Evolutionary conservation across 2,329 filamentous ascomycete species (phyloP).

Genomic region (Ceratocystis ficicola): DNA sequence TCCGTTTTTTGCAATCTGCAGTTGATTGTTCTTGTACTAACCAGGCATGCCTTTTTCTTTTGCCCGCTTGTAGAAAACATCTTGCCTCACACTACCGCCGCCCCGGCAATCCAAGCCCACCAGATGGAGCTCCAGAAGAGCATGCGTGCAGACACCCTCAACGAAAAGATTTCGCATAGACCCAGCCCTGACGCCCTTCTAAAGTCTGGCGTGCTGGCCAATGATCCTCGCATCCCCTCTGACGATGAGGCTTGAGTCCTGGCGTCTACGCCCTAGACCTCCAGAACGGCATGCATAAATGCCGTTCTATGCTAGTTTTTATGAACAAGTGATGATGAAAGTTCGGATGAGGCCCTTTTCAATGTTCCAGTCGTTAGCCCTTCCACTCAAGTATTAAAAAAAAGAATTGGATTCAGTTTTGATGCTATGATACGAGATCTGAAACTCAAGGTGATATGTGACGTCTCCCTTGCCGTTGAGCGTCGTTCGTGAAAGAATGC

Average conservation of each 20-base stretch:
- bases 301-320: not conserved
- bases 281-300: not conserved
- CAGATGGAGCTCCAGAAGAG: conserved; percentile 76
- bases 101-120: conserved; percentile 65
- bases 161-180: conserved; percentile 71
- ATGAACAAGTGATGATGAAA: not conserved
- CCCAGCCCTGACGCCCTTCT: conserved; percentile 66
- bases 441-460: not conserved
- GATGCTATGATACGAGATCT: not conserved
- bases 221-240: conserved; percentile 49
- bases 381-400: conserved; percentile 6
- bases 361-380: conserved; percentile 10
- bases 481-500: too few species aligned
- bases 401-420: not conserved
- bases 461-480: too few species aligned
- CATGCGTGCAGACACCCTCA: conserved; percentile 76
- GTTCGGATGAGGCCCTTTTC: not conserved
- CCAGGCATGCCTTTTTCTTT: not conserved
- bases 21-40: not conserved
- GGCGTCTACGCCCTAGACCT: not conserved
- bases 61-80: conserved; percentile 56
- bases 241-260: conserved; percentile 23
- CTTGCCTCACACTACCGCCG: conserved; percentile 63
- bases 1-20: not conserved
- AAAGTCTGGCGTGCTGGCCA: conserved; percentile 64